Evolutionary conservation across 257 asterid species (phyloP), one percentile per base, ranked within the genome.

Genomic region (Nicotiana knightiana): DNA sequence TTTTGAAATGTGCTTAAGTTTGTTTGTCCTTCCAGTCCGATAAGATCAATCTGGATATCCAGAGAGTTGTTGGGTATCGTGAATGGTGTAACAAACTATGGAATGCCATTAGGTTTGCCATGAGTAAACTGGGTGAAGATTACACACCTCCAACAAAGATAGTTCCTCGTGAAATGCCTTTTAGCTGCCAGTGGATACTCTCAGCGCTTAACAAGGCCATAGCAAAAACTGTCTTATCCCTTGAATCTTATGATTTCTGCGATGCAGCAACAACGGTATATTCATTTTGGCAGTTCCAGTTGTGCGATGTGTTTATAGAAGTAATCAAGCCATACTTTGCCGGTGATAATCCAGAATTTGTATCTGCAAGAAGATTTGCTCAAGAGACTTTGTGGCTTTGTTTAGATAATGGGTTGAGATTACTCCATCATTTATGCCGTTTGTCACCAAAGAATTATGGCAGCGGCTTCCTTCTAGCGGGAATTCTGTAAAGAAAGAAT

Each of bases 71-170:
- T 86, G 97, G 97, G 65, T 95, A 95, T 83, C 95, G 98, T 7
- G 95, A 93, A 71, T 95, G 98, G 99, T 95, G 99, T 82, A 92
- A 95, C 86, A 93, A 95, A 86, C 85, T 95, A 71, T 95, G 99
- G 99, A 95, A 93, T 90, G 97, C 97, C 51, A 88, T 92, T 66
- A 86, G 97, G 90, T 95, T 95, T 85, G 94, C 98, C 64, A 93
- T 93, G 97, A 90, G 88, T 79, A 95, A 91, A 89, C 99, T 93
- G 67, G 98, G 97, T 78, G 99, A 95, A 53, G 93, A 93, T 82
- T 95, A 91, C 83, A 86, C 81, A 65, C 98, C 99, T 80, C 94
- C 97, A 58, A 64, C 83, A 16, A 82, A 85, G 73, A 79, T 92
- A 68, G 87, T 37, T 76, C 87, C 90, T 33, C 78, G 80, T 30